phyloP scores from a whole-genome alignment of 352 stramenopile species.

The Phytophthora syringae region DNA sequence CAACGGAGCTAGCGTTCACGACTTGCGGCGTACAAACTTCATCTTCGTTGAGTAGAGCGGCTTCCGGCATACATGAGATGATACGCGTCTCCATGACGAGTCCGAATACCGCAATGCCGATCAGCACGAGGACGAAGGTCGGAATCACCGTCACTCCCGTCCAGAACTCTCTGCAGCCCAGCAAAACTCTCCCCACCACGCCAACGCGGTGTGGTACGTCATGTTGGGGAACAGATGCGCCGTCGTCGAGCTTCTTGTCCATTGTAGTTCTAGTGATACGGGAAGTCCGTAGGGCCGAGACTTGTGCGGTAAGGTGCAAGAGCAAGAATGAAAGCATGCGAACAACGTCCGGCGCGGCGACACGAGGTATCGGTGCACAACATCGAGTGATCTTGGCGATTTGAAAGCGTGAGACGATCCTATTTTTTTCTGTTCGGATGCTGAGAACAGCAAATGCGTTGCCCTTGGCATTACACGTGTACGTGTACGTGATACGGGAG shows the following conservation, averaged over 20 bases:
- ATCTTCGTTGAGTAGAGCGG: constrained; percentile 5
- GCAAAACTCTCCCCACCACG: constrained; percentile 7
- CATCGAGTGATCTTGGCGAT: constrained; percentile 1
- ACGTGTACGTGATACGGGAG: too few relatives aligned
- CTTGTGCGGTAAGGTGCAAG: not conserved
- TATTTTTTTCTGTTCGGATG: constrained; percentile 3
- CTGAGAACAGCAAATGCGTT: not conserved
- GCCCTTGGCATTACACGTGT: too few relatives aligned
- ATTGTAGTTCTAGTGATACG: constrained; percentile 3
- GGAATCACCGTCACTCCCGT: constrained; percentile 22
- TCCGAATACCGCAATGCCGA: constrained; percentile 23
- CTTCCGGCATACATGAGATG: constrained; percentile 15
- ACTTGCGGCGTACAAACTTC: constrained; percentile 13
- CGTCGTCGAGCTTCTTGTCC: constrained; percentile 19
- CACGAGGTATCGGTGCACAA: not conserved
- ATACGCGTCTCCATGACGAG: constrained; percentile 29
- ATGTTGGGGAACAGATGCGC: constrained; percentile 12
- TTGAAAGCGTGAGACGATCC: constrained; percentile 2
- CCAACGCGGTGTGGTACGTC: not conserved
- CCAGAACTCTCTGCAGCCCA: constrained; percentile 23
- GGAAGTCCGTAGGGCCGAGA: too few relatives aligned
- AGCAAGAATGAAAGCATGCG: constrained; percentile 6
- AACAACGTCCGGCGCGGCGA: not conserved
- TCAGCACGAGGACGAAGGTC: constrained; percentile 22
- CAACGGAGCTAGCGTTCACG: constrained; percentile 16